Percentiles rank a stretch among this genome's conserved stretches.
Evolutionary conservation across 2,329 filamentous ascomycete genomes (phyloP).

Genomic region (Trichophyton benhamiae): DNA sequence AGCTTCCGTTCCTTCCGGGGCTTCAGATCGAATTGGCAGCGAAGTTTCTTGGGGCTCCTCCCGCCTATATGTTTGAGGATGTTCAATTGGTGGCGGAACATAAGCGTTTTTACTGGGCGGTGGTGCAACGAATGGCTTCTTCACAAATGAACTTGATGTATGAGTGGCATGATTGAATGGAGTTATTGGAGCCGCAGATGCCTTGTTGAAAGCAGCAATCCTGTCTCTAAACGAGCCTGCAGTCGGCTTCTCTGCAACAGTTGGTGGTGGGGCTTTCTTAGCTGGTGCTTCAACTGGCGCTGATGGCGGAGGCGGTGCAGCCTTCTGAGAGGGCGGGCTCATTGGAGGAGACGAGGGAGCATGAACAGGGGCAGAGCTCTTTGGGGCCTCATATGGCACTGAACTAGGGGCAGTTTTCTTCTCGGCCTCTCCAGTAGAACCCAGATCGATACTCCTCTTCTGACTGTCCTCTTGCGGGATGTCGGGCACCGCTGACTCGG

Average conservation of each 20-base stretch:
- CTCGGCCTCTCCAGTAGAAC: not conserved
- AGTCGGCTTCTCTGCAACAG: conserved; percentile 58
- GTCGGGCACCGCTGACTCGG: conserved; percentile 15
- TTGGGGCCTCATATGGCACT: conserved; percentile 17
- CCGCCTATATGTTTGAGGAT: conserved; percentile 64
- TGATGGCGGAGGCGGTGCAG: conserved; percentile 24
- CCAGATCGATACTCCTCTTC: conserved; percentile 1
- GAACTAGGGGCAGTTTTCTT: conserved; percentile 15
- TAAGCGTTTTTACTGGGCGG: conserved; percentile 88
- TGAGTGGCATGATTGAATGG: conserved; percentile 72
- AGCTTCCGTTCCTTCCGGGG: conserved; percentile 31
- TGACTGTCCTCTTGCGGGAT: not conserved
- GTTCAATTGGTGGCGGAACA: conserved; percentile 60
- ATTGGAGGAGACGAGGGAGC: conserved; percentile 14
- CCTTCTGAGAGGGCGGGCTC: conserved; percentile 19
- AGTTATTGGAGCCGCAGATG: conserved; percentile 70
- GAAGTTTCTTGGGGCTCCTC: conserved; percentile 57
- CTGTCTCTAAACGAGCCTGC: conserved; percentile 80
- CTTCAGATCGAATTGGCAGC: conserved; percentile 18
- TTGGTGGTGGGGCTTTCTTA: conserved; percentile 50
- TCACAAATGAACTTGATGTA: conserved; percentile 59
- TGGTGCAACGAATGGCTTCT: conserved; percentile 92
- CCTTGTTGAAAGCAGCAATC: conserved; percentile 93
- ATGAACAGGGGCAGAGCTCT: not conserved
- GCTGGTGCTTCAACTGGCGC: conserved; percentile 16